Percentiles rank a stretch among this genome's conserved stretches.
phyloP scores from a whole-genome alignment of 768 basidiomycete genomes.

The Galerina sulciceps region DNA sequence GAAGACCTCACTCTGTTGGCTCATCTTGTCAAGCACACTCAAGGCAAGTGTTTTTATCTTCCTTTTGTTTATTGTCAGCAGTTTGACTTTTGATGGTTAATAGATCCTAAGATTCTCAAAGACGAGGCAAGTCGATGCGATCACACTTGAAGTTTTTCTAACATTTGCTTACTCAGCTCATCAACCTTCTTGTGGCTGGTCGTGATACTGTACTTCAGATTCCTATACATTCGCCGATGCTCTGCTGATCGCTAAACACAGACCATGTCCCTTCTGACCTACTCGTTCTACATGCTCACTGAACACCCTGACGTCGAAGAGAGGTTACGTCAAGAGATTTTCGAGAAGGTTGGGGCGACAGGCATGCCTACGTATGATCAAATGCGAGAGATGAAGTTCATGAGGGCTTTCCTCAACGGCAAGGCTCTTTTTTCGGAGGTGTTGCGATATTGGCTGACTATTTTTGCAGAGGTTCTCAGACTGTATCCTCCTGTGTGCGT shows the following conservation, averaged over 20 bases:
- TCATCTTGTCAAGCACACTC: conserved; percentile 51
- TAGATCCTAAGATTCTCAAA: conserved; percentile 21
- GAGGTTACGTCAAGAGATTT: conserved; percentile 43
- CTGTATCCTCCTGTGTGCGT: conserved; percentile 40
- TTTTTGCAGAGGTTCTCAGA: conserved; percentile 42
- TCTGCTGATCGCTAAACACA: conserved; percentile 2
- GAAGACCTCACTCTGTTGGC: conserved; percentile 47
- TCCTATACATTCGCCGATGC: neutral
- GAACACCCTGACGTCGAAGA: conserved; percentile 41
- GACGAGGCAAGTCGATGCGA: conserved; percentile 16
- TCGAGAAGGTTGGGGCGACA: conserved; percentile 39
- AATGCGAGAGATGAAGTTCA: conserved; percentile 48
- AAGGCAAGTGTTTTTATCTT: conserved; percentile 35
- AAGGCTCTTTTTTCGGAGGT: neutral
- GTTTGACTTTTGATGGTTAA: neutral
- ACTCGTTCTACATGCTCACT: conserved; percentile 47
- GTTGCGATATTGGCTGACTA: neutral
- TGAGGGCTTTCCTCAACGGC: conserved; percentile 38
- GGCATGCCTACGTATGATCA: conserved; percentile 46
- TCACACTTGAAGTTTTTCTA: neutral
- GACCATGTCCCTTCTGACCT: conserved; percentile 46
- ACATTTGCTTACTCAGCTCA: conserved; percentile 28
- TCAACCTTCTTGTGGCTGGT: conserved; percentile 56
- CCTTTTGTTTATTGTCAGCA: neutral
- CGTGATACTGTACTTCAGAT: conserved; percentile 45